Conservation (phyloP, 495 filamentous ascomycete species). For the Xylona heveae region DNA sequence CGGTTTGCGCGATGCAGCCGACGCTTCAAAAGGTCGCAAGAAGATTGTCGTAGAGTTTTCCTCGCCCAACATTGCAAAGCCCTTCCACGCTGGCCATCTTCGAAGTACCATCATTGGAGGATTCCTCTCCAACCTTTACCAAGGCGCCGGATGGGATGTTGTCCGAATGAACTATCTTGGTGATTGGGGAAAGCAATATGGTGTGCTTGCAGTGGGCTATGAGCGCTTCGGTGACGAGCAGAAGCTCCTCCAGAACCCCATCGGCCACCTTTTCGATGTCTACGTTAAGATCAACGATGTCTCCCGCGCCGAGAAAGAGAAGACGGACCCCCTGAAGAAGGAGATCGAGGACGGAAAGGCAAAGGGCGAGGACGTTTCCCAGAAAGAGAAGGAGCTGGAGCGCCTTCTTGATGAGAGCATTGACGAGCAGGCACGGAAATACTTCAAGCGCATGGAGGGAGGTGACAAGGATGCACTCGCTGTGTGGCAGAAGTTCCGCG, state of each 20-base stretch:
- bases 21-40: constrained; percentile 16
- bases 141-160: constrained; percentile 50
- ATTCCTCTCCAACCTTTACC: constrained; percentile 47
- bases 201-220: constrained; percentile 46
- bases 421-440: constrained; percentile 46
- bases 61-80: constrained; percentile 56
- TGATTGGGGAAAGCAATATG: constrained; percentile 62
- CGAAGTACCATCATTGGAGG: constrained; percentile 59
- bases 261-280: constrained; percentile 47
- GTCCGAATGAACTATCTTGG: constrained; percentile 55
- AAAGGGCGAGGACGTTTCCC: constrained; percentile 18
- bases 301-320: constrained; percentile 9
- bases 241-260: constrained; percentile 35
- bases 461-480: constrained; percentile 54
- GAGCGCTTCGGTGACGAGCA: constrained; percentile 41
- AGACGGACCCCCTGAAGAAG: constrained; percentile 11
- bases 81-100: constrained; percentile 53
- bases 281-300: constrained; percentile 43
- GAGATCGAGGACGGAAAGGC: constrained; percentile 29
- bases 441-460: constrained; percentile 87
- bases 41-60: constrained; percentile 42
- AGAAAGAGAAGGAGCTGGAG: constrained; percentile 25
- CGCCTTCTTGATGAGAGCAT: constrained; percentile 32
- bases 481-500: constrained; percentile 72
- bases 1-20: constrained; percentile 12